Evolutionary conservation across 495 filamentous ascomycete species (phyloP).

Genomic region (Corynascus novoguineensis): DNA sequence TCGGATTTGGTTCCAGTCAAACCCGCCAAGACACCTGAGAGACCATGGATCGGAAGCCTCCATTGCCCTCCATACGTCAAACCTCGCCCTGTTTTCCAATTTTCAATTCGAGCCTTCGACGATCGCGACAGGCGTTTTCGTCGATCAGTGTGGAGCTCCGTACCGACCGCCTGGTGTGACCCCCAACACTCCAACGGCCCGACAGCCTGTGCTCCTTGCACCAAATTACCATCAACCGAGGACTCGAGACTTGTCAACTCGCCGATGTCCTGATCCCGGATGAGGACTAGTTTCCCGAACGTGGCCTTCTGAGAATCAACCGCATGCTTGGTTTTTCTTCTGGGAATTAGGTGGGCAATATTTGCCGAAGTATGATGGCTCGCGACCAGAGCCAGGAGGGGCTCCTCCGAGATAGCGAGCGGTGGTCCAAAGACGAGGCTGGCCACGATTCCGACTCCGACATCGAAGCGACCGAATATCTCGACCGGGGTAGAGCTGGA

Average conservation of each 20-base stretch:
- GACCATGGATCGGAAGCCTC: not conserved
- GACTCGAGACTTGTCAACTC: no score
- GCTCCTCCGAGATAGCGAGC: slow-evolving; percentile 22
- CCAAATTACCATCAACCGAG: no score
- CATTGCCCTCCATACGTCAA: no score
- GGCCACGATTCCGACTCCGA: slow-evolving; percentile 36
- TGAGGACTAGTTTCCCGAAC: no score
- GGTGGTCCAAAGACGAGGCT: slow-evolving; percentile 26
- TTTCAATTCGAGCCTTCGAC: no score
- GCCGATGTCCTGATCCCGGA: not conserved
- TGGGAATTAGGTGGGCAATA: not conserved
- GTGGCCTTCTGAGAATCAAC: no score
- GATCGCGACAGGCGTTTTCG: not conserved
- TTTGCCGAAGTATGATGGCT: not conserved
- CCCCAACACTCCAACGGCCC: no score
- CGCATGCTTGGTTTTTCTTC: no score
- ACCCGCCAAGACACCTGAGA: not conserved
- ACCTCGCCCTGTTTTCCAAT: not conserved
- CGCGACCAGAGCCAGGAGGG: slow-evolving; percentile 23
- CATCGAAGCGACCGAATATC: slow-evolving; percentile 40
- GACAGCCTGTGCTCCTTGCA: no score
- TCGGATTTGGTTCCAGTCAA: not conserved
- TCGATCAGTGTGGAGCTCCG: not conserved
- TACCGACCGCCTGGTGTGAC: no score
- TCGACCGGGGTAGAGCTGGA: no score